Conservation (phyloP, 2,329 filamentous ascomycete species). For the Trichophyton schoenleinii region DNA sequence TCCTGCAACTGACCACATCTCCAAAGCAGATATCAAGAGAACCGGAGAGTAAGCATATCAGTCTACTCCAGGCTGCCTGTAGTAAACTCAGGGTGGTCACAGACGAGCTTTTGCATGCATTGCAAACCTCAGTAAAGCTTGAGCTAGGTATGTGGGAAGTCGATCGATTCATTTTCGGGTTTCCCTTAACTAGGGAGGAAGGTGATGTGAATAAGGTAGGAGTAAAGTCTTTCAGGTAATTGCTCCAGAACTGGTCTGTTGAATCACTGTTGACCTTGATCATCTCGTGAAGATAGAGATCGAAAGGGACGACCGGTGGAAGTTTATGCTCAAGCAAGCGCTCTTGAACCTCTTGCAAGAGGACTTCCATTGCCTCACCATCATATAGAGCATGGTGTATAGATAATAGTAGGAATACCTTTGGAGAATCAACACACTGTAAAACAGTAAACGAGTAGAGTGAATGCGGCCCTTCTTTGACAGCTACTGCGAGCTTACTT, state of each 20-base stretch:
- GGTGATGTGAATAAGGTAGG: constrained; percentile 22
- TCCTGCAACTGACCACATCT: constrained; percentile 69
- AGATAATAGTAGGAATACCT: constrained; percentile 30
- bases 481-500: constrained; percentile 25
- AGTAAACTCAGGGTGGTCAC: constrained; percentile 54
- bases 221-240: constrained; percentile 42
- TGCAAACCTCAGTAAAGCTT: constrained; percentile 27
- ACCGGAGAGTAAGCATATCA: constrained; percentile 46
- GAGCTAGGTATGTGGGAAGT: constrained; percentile 18
- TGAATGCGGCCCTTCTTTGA: constrained; percentile 17
- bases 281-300: constrained; percentile 51
- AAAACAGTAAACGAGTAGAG: constrained; percentile 16
- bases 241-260: constrained; percentile 54
- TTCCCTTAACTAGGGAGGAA: neutral
- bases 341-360: constrained; percentile 59
- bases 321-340: constrained; percentile 40
- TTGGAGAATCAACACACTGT: constrained; percentile 8
- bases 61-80: constrained; percentile 60
- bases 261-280: constrained; percentile 36
- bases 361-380: constrained; percentile 57
- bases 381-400: constrained; percentile 83
- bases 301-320: constrained; percentile 42
- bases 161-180: constrained; percentile 14
- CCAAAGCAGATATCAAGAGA: constrained; percentile 68
- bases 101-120: constrained; percentile 41